Conservation (phyloP, 2,329 filamentous ascomycete species). For the Boeremia lycopersici region DNA sequence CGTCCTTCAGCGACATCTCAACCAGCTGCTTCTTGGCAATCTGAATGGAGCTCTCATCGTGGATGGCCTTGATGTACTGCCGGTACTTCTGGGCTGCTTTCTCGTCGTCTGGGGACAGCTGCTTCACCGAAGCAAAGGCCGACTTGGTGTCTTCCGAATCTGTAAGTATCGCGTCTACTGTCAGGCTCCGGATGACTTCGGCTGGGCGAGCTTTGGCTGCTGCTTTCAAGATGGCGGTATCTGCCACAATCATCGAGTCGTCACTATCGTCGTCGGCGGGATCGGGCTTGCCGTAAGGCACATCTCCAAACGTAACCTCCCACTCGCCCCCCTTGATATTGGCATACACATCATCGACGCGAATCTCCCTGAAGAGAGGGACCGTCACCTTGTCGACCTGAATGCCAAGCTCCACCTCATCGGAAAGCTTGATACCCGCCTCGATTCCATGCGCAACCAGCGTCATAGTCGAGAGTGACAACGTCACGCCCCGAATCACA, state of each 20-base stretch:
- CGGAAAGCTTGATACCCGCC: constrained; percentile 58
- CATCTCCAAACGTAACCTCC: constrained; percentile 57
- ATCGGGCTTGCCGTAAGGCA: constrained; percentile 36
- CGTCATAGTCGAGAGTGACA: constrained; percentile 58
- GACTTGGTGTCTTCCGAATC: constrained; percentile 38
- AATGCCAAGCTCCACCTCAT: constrained; percentile 61
- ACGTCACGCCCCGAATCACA: constrained; percentile 58
- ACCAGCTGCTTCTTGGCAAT: constrained; percentile 34
- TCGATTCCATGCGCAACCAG: constrained; percentile 60
- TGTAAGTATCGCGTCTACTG: constrained; percentile 46
- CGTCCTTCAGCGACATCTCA: constrained; percentile 34
- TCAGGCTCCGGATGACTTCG: constrained; percentile 45
- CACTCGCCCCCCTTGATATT: constrained; percentile 60
- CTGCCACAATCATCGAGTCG: constrained; percentile 51
- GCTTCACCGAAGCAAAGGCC: constrained; percentile 49
- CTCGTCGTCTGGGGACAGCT: constrained; percentile 54
- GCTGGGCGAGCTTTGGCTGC: constrained; percentile 37
- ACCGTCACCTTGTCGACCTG: constrained; percentile 57
- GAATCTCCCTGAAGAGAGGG: constrained; percentile 56
- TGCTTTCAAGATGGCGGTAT: constrained; percentile 55
- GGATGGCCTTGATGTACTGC: constrained; percentile 46
- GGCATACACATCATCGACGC: constrained; percentile 60
- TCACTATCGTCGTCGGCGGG: constrained; percentile 42
- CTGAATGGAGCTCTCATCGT: constrained; percentile 38
- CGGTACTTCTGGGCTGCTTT: constrained; percentile 52